phyloP scores from a whole-genome alignment of 2,329 filamentous ascomycete genomes.

The Colletotrichum sp. region DNA sequence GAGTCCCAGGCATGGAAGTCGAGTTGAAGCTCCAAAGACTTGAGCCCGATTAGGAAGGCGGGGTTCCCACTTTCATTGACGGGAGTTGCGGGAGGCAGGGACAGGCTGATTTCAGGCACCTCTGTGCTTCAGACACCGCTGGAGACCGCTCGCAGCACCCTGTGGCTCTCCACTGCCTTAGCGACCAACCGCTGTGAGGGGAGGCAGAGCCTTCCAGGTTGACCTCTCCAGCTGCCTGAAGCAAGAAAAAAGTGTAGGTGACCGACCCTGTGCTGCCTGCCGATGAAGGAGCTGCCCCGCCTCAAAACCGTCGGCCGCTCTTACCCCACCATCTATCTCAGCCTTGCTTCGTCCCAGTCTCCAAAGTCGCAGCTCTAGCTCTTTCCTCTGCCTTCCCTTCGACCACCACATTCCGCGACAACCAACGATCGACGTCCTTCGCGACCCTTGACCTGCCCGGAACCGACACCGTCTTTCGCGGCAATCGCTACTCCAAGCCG shows the following conservation, averaged over 20 bases:
- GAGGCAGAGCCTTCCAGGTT: too few relatives aligned
- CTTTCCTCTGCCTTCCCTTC: background rate
- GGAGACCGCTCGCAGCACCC: background rate
- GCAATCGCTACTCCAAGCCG: background rate
- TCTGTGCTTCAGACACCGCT: background rate
- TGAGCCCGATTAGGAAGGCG: background rate
- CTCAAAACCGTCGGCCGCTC: background rate
- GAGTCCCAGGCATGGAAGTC: background rate
- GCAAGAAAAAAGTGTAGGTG: too few relatives aligned
- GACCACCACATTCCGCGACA: background rate
- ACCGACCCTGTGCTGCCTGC: background rate
- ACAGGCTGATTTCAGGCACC: background rate
- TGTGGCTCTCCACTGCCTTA: background rate
- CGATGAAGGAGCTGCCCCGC: conserved; percentile 3
- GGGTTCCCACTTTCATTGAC: background rate
- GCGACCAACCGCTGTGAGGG: background rate
- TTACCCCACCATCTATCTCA: conserved; percentile 21
- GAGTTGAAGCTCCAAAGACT: background rate
- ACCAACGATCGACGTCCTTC: background rate
- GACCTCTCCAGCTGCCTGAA: background rate
- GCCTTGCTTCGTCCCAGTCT: conserved; percentile 12
- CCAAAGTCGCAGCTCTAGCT: background rate
- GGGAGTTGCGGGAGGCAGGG: background rate
- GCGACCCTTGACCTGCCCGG: background rate
- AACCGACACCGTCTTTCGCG: background rate